Conservation (phyloP, 2,329 filamentous ascomycete species). For the Thermothelomyces thermophilus region DNA sequence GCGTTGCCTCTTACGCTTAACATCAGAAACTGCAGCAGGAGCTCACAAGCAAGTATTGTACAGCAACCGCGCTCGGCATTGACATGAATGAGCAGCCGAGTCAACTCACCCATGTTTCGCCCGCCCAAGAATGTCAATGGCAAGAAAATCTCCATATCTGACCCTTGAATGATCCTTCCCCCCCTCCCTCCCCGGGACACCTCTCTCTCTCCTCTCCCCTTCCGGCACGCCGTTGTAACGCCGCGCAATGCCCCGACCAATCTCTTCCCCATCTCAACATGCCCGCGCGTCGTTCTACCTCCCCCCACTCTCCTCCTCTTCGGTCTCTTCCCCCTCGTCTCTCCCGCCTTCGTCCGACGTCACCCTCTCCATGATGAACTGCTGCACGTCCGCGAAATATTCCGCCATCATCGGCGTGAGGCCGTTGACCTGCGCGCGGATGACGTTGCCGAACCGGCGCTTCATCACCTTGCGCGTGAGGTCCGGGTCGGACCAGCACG, state of each 20-base stretch:
- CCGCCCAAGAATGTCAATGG: background rate
- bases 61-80: background rate
- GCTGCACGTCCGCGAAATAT: conserved; percentile 45
- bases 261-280: background rate
- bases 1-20: too few species aligned
- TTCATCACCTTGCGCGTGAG: conserved; percentile 53
- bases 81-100: background rate
- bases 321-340: conserved; percentile 40
- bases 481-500: conserved; percentile 63
- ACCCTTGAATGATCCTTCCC: background rate
- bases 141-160: background rate
- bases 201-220: background rate
- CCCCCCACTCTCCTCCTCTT: conserved; percentile 42
- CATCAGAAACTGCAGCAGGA: too few species aligned
- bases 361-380: conserved; percentile 44
- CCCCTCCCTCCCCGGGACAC: too few species aligned
- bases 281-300: too few species aligned
- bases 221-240: too few species aligned
- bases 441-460: conserved; percentile 53
- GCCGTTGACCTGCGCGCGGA: conserved; percentile 42
- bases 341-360: conserved; percentile 16
- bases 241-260: background rate
- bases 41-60: too few species aligned
- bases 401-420: conserved; percentile 51
- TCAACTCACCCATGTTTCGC: background rate